A percentile compares a stretch with the other conserved stretches of the same genome.
These are phyloP conservation scores for Talaromyces proteolyticus DNA, from an alignment of 495 filamentous ascomycete species.

Conservation along the genomic window DNA sequence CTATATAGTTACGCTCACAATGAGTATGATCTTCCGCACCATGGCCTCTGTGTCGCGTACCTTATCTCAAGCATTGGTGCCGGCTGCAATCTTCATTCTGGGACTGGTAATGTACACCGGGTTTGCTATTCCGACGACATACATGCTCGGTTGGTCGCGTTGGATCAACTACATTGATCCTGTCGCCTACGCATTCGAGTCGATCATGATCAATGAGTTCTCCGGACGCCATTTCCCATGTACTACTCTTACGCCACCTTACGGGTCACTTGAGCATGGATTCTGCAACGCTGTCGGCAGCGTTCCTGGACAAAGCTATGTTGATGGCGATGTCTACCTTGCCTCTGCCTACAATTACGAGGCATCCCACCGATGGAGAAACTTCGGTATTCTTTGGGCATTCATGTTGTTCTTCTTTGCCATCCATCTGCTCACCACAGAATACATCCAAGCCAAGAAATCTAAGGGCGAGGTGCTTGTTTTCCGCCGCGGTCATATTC, in stretches of 20 bases:
- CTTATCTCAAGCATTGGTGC: slow-evolving; percentile 77
- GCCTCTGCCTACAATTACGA: slow-evolving; percentile 55
- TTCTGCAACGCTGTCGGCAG: slow-evolving; percentile 63
- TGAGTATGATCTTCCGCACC: slow-evolving; percentile 78
- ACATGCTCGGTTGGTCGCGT: slow-evolving; percentile 76
- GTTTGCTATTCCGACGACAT: slow-evolving; percentile 68
- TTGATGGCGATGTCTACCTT: slow-evolving; percentile 69
- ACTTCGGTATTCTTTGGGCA: slow-evolving; percentile 72
- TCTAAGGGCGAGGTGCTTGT: slow-evolving; percentile 88
- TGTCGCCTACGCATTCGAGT: slow-evolving; percentile 81
- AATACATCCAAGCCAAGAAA: slow-evolving; percentile 68
- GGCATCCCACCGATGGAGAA: slow-evolving; percentile 63
- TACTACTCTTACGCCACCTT: slow-evolving; percentile 51
- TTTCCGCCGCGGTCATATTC: slow-evolving; percentile 72
- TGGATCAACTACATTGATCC: slow-evolving; percentile 89
- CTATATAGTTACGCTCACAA: slow-evolving; percentile 58
- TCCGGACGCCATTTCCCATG: slow-evolving; percentile 59
- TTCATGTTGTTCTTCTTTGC: slow-evolving; percentile 65
- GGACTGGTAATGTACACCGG: slow-evolving; percentile 84
- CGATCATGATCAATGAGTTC: slow-evolving; percentile 90
- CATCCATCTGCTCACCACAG: slow-evolving; percentile 65
- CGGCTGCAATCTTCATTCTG: slow-evolving; percentile 76
- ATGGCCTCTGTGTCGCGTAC: slow-evolving; percentile 77
- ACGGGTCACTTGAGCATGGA: slow-evolving; percentile 41
- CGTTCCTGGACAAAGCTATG: slow-evolving; percentile 43